Percentiles rank a stretch among this genome's conserved stretches.
phyloP scores from a whole-genome alignment of 306 rosid species.

The Pyrus betulifolia region DNA sequence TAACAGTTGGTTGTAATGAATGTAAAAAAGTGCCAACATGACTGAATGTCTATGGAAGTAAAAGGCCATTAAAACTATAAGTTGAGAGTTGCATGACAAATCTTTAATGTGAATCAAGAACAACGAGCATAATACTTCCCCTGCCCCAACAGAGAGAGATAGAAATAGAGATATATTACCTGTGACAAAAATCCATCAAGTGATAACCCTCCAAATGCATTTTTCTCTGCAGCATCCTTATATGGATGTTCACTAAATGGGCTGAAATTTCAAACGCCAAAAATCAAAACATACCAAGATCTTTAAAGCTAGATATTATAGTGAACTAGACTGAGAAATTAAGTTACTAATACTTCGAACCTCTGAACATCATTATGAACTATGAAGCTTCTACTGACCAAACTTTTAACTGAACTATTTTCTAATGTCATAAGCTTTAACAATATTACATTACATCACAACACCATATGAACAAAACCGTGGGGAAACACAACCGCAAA shows the following conservation, averaged over 20 bases:
- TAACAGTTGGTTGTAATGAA: not conserved
- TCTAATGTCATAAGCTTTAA: not conserved
- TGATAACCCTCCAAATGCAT: slow-evolving; percentile 76
- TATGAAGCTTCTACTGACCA: not conserved
- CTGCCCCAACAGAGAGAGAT: not conserved
- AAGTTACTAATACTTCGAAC: not conserved
- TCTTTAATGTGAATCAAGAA: not conserved
- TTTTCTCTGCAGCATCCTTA: slow-evolving; percentile 67
- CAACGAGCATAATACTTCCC: not conserved
- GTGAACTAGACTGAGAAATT: not conserved
- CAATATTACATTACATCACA: not conserved
- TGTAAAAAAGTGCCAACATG: not conserved
- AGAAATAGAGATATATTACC: not conserved
- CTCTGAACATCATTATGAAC: not conserved
- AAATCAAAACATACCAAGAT: slow-evolving; percentile 6
- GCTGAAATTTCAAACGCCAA: slow-evolving; percentile 36
- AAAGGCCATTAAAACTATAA: not conserved
- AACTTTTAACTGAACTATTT: not conserved
- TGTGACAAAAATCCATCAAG: slow-evolving; percentile 77
- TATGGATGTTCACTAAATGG: slow-evolving; percentile 71
- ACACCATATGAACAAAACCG: not conserved
- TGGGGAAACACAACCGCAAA: not conserved
- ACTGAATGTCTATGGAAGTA: not conserved
- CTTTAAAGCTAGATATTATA: slow-evolving; percentile 1
- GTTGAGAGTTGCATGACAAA: not conserved